Base-by-base conservation (phyloP, 2,329 filamentous ascomycete genomes). In the Aureobasidium pullulans region DNA sequence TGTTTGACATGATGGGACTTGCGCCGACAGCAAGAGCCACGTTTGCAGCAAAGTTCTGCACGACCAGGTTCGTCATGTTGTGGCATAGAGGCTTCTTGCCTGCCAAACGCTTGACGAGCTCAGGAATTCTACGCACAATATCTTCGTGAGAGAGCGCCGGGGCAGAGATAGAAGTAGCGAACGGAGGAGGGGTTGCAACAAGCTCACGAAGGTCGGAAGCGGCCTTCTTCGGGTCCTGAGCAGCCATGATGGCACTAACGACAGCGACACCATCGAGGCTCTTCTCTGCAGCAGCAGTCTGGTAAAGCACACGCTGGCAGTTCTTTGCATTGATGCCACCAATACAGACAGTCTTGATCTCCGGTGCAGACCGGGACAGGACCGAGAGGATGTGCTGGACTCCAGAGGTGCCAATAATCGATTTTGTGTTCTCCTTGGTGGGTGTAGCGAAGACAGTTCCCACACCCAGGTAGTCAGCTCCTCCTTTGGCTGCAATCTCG, bases 21-120 rank as follows among this genome's bases (percentile, higher is more conserved):
- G 89, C 88, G 37, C 93, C 93, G 19, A 95, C 81, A 36, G 87
- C 84, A 15, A 96, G 81, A 40, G 90, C 90, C 3, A 96, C 87
- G 69, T 96, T 96, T 56, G 94, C 93, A 15, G 92, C 89, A 68
- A 97, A 89, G 75, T 96, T 96, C 69, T 96, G 91, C 23, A 96
- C 93, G 0, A 97, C 93, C 56, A 92, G 80, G 71, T 97, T 97
- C 57, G 94, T 97, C 90, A 97, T 97, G 75, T 96, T 96, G 75
- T 97, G 93, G 53, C 88, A 88, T 23, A 97, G 79, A 0, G 92
- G 91, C 60, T 82, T 86, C 44, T 75, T 78, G 2, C 77, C 71
- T 5, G 82, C 82, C 49, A 96, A 81, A 6, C 79, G 77, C 61
- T 76, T 77, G 44, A 95, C 77, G 16, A 72, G 65, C 4, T 34